phyloP scores from a whole-genome alignment of 257 asterid genomes.

The Solanum dulcamara region DNA sequence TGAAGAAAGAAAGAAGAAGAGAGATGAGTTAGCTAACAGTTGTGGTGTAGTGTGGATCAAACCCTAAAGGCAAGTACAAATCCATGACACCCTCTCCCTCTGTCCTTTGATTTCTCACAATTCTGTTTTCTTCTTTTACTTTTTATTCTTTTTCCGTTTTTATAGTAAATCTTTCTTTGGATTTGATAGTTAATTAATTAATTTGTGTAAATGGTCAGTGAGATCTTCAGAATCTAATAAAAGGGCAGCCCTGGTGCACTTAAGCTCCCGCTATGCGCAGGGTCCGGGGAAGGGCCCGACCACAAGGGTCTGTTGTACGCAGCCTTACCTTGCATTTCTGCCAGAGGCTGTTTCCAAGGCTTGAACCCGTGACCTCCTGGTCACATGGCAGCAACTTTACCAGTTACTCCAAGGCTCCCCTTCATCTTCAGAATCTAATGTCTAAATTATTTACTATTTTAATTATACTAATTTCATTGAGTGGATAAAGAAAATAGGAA shows the following conservation, averaged over 20 bases:
- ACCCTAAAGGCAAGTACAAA: slow-evolving; percentile 21
- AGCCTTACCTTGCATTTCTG: too few species aligned
- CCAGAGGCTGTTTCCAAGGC: too few species aligned
- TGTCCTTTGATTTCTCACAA: background rate
- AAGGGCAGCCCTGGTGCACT: too few species aligned
- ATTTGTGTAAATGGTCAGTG: background rate
- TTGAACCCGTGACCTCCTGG: too few species aligned
- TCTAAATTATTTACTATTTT: background rate
- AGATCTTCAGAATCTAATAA: background rate
- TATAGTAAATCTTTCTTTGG: background rate
- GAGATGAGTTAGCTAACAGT: background rate
- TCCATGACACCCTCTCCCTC: background rate
- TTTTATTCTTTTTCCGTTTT: background rate
- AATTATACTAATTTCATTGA: background rate
- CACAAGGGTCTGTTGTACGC: too few species aligned
- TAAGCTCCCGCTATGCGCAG: too few species aligned
- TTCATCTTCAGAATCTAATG: background rate
- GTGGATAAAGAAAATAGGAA: background rate
- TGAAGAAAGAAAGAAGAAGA: background rate
- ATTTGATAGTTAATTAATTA: background rate
- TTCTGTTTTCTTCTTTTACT: background rate
- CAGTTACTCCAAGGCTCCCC: too few species aligned
- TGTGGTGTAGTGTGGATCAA: slow-evolving; percentile 19
- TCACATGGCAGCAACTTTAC: too few species aligned
- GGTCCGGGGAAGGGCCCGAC: too few species aligned